Base-by-base conservation (phyloP, 805 yeast species). In the Ogataea paraovalis region DNA sequence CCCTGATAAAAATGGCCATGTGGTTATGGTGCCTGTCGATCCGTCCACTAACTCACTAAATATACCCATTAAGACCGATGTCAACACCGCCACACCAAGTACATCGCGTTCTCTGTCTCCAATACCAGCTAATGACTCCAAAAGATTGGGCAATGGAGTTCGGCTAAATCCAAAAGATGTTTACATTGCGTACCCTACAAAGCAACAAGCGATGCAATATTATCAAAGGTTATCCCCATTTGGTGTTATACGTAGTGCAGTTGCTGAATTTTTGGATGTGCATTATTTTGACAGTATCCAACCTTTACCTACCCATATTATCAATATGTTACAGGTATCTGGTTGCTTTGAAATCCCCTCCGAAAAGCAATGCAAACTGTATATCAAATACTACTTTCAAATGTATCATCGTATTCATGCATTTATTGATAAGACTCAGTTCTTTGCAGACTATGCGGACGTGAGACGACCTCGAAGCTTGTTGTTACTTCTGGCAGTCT, bases 331-430 rank as follows among this genome's bases (percentile, higher is more conserved):
- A 18, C 13, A 16, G 4, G 3, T 23, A 9, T 13, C 33, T 7
- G 88, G 88, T n/a, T 85, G 87, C 2, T 83, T 85, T 57, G 64
- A 78, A 42, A 63, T 85, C 25, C 91, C 91, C 2, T 73, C 78
- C 10, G 65, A 72, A 39, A 79, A 74, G 19, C 66, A 83, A 20
- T 74, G 83, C 46, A 76, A 76, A 51, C 85, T 80, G 6, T 66
- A 83, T 46, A 71, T 85, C 34, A 72, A 78, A 38, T 67, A 74
- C 43, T 85, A 74, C 64, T 85, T 85, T 54, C 75, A 73, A 39
- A 75, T 75, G 51, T 74, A 82, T 30, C 87, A 76, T 52, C 74
- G 82, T 25, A 86, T 84, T 56, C 89, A 89, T 64, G 92, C 92
- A 12, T 75, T 85, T 22, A 68, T 85, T 46, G 81, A 85, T 65